Evolutionary conservation across 2,329 filamentous ascomycete species (phyloP), one percentile per base, ranked within the genome.

Genomic region (Fusarium brevicatenulatum): DNA sequence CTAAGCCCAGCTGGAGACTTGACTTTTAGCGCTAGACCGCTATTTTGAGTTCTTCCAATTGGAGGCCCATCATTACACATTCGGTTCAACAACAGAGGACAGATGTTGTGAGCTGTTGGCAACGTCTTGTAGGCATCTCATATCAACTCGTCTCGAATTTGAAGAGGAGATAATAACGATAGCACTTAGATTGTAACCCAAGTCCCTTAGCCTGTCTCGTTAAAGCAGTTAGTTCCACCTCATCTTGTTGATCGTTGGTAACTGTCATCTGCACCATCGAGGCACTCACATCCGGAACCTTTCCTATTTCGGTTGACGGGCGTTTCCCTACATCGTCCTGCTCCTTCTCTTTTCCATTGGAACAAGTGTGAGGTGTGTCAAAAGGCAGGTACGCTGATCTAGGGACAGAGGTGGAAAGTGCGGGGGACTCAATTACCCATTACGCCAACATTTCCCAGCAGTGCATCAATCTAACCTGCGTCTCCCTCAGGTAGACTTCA

Each of bases 21-120:
- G 32, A 42, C 34, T 30, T 54, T 57, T 61, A 34, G 64, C 65
- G 34, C 67, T 75, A 78, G 76, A 78, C 76, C 76, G 76, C 76
- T 64, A 71, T 74, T 76, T 78, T 73, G 52, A 30, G 42, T 58
- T 77, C 78, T 79, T 79, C 79, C 79, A 80, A 80, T 80, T 79
- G 78, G 78, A 76, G 72, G 72, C 61, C 64, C 62, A 76, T 73
- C 63, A 80, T 80, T 80, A 78, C 76, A 71, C 72, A 77, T 69
- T 75, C 64, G 55, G 28, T 23, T 49, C 50, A 53, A 19, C 50
- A 58, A 55, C 43, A 43, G 52, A 47, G 49, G 39, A 58, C 63
- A 55, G 21, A 30, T 40, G 46, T 54, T 54, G 61, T 36, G 68
- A 62, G 55, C 46, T 49, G 36, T 50, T 44, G 47, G 36, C 34